phyloP scores from a whole-genome alignment of 768 basidiomycete genomes.

The Austroboletus eburneus region DNA sequence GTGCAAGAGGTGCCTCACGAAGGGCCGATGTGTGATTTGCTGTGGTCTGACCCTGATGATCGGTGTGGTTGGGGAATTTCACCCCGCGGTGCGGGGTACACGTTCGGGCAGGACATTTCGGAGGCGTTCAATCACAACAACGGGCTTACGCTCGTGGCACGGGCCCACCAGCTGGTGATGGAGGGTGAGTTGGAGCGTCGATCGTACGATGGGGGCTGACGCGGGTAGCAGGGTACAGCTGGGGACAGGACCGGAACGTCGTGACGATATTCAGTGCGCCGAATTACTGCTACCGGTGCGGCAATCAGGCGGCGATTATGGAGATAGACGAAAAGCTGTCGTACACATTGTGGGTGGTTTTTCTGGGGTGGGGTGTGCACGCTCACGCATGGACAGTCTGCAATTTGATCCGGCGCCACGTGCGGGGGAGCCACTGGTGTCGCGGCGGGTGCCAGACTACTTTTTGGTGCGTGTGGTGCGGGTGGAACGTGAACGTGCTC shows the following conservation, averaged over 20 bases:
- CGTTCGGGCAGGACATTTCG: conserved; percentile 98
- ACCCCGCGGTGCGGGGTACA: conserved; percentile 97
- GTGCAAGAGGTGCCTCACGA: conserved; percentile 99
- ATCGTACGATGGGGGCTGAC: conserved; percentile 4
- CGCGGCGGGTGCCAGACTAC: conserved; percentile 91
- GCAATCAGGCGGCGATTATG: conserved; percentile 99
- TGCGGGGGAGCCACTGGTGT: conserved; percentile 97
- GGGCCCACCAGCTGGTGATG: conserved; percentile 95
- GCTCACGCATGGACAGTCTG: conserved; percentile 56
- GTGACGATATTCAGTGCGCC: conserved; percentile 99
- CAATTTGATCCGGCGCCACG: conserved; percentile 99
- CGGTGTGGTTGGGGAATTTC: conserved; percentile 99
- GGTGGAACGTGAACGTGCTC: no score
- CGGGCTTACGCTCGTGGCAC: conserved; percentile 90
- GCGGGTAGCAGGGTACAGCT: conserved; percentile 67
- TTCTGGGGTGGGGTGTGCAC: conserved; percentile 3
- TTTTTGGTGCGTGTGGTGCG: conserved; percentile 83
- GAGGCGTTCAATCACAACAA: conserved; percentile 99
- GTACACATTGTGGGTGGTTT: conserved; percentile 75
- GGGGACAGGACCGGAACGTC: conserved; percentile 99
- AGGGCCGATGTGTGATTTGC: conserved; percentile 98
- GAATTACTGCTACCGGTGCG: conserved; percentile 99
- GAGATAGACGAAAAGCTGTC: conserved; percentile 99
- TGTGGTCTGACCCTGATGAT: conserved; percentile 99
- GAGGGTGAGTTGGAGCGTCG: conserved; percentile 59